Conservation (phyloP, 768 basidiomycete genomes). For the Lenzites betulinus region DNA sequence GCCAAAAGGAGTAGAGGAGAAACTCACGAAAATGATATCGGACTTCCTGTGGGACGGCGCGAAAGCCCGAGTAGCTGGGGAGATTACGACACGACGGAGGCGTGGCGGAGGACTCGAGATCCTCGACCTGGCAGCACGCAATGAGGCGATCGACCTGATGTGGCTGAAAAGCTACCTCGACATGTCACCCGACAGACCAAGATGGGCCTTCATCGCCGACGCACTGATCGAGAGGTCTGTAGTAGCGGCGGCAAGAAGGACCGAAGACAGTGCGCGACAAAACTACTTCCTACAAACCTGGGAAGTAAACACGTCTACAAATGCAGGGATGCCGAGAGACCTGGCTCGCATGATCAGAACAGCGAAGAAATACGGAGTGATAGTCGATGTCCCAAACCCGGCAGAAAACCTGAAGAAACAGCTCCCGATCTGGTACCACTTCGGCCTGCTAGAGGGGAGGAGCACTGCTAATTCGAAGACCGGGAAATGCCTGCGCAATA, state of each 20-base stretch:
- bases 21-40: background rate
- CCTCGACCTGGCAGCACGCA: background rate
- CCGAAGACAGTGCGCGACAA: too few species aligned
- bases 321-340: too few species aligned
- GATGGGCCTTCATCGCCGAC: slow-evolving; percentile 13
- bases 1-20: slow-evolving; percentile 12
- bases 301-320: too few species aligned
- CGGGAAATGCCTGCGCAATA: too few species aligned
- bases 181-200: background rate
- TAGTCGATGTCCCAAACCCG: too few species aligned
- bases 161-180: slow-evolving; percentile 15
- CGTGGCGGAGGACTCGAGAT: background rate
- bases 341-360: too few species aligned
- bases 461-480: too few species aligned
- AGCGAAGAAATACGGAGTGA: too few species aligned
- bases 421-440: too few species aligned
- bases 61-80: background rate
- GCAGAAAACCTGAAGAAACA: too few species aligned
- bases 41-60: background rate
- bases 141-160: background rate
- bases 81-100: background rate
- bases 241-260: background rate
- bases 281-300: too few species aligned
- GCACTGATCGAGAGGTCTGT: background rate
- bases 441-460: too few species aligned